These are phyloP conservation scores for Suillus tomentosus DNA, from an alignment of 768 basidiomycete genomes.

Conservation along the genomic window DNA sequence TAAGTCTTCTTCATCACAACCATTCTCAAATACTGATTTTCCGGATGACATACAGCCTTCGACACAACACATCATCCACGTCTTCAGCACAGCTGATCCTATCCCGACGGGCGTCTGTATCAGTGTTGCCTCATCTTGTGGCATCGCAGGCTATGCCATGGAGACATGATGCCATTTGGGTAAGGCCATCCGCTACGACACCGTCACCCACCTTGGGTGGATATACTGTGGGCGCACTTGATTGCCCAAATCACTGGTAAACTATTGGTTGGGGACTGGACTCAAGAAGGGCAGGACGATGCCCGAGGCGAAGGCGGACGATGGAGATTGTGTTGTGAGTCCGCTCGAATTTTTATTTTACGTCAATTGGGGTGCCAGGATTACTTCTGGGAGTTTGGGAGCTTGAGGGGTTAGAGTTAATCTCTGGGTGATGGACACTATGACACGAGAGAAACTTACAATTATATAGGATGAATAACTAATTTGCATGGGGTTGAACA, in stretches of 20 bases:
- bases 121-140: conserved; percentile 75
- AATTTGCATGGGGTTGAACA: not conserved
- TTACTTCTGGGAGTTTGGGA: conserved; percentile 73
- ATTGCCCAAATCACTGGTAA: conserved; percentile 71
- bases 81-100: conserved; percentile 94
- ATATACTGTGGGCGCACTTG: conserved; percentile 61
- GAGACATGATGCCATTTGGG: conserved; percentile 88
- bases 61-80: conserved; percentile 75
- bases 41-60: conserved; percentile 50
- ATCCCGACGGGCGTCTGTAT: conserved; percentile 85
- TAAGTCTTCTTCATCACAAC: not conserved
- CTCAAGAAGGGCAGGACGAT: conserved; percentile 50
- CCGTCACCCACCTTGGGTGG: conserved; percentile 79
- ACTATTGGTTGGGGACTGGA: conserved; percentile 53
- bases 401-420: conserved; percentile 26
- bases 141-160: conserved; percentile 83
- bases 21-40: conserved; percentile 7
- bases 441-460: not conserved
- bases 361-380: conserved; percentile 45
- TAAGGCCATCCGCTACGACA: conserved; percentile 80
- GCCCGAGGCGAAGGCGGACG: conserved; percentile 51
- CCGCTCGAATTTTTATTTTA: not conserved
- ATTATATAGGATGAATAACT: not conserved
- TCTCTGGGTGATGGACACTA: not conserved
- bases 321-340: conserved; percentile 68